phyloP scores from a whole-genome alignment of 345 rosid species.

The Rhizophora apiculata region DNA sequence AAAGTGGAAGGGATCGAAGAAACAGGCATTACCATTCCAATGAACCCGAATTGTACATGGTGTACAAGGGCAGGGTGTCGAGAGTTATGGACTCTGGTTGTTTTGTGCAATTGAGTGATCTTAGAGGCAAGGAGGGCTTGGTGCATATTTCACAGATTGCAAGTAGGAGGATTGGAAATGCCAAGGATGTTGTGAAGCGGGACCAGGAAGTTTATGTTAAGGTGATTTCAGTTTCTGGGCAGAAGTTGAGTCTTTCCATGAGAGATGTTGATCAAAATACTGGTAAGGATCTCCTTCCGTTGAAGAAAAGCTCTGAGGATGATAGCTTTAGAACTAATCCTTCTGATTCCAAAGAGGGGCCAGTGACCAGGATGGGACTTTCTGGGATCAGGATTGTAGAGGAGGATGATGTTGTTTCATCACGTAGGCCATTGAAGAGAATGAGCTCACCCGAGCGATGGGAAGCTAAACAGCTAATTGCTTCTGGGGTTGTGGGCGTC shows the following conservation, averaged over 20 bases:
- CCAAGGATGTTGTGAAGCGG: constrained; percentile 65
- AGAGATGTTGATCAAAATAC: constrained; percentile 83
- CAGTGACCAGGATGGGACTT: constrained; percentile 54
- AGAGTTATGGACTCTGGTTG: constrained; percentile 86
- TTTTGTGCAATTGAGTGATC: constrained; percentile 71
- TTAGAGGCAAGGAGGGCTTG: constrained; percentile 87
- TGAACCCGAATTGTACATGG: constrained; percentile 29
- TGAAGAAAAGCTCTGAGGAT: constrained; percentile 48
- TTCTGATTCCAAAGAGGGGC: constrained; percentile 52
- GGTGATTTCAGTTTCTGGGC: constrained; percentile 62
- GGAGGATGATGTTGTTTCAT: constrained; percentile 51
- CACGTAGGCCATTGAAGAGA: constrained; percentile 72
- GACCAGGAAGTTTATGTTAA: constrained; percentile 80
- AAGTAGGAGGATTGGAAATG: constrained; percentile 52
- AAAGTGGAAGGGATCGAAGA: constrained; percentile 3
- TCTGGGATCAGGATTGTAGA: constrained; percentile 73
- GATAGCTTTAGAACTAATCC: constrained; percentile 61
- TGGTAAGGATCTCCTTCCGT: constrained; percentile 78
- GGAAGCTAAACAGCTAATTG: constrained; percentile 91
- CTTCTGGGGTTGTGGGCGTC: constrained; percentile 67
- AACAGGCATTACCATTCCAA: background rate
- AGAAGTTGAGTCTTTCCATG: constrained; percentile 70
- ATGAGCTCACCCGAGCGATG: constrained; percentile 89
- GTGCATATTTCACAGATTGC: constrained; percentile 91
- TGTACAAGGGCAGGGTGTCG: constrained; percentile 77